These are phyloP conservation scores for Buddleja alternifolia DNA, from an alignment of 257 asterid genomes.

Conservation along the genomic window DNA sequence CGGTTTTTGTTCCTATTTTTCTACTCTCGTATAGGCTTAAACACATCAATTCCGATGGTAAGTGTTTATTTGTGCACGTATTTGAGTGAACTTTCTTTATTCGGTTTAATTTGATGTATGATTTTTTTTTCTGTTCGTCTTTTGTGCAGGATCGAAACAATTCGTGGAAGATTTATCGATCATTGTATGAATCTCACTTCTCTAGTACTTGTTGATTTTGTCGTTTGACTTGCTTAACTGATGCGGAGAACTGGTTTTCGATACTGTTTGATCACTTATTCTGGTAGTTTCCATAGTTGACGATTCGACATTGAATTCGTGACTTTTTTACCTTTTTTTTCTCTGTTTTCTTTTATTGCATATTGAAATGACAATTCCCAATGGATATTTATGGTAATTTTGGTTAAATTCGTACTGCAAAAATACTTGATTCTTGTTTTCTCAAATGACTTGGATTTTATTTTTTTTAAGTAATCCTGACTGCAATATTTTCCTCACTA, in stretches of 20 bases:
- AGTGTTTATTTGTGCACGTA: slow-evolving; percentile 10
- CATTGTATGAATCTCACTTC: slow-evolving; percentile 55
- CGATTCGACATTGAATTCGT: slow-evolving; percentile 21
- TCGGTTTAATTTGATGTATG: slow-evolving; percentile 21
- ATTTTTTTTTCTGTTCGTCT: slow-evolving; percentile 7
- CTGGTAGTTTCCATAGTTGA: slow-evolving; percentile 28
- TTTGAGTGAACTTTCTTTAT: background rate
- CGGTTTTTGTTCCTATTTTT: slow-evolving; percentile 63
- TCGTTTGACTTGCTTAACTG: slow-evolving; percentile 19
- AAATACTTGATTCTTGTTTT: background rate
- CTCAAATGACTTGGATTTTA: background rate
- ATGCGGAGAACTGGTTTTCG: background rate
- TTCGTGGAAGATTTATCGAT: slow-evolving; percentile 78
- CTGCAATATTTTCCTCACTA: background rate
- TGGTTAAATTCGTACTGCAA: background rate
- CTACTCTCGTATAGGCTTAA: slow-evolving; percentile 68
- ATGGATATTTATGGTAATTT: background rate
- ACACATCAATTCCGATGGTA: slow-evolving; percentile 61
- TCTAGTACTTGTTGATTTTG: background rate
- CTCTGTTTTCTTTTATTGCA: background rate
- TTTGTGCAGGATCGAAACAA: slow-evolving; percentile 57
- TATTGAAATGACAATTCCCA: slow-evolving; percentile 9
- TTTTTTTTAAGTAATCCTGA: background rate
- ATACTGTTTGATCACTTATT: background rate
- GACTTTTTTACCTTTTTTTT: background rate